Evolutionary conservation across 73 alveolate species (phyloP).

Genomic region (Paramecium caudatum): DNA sequence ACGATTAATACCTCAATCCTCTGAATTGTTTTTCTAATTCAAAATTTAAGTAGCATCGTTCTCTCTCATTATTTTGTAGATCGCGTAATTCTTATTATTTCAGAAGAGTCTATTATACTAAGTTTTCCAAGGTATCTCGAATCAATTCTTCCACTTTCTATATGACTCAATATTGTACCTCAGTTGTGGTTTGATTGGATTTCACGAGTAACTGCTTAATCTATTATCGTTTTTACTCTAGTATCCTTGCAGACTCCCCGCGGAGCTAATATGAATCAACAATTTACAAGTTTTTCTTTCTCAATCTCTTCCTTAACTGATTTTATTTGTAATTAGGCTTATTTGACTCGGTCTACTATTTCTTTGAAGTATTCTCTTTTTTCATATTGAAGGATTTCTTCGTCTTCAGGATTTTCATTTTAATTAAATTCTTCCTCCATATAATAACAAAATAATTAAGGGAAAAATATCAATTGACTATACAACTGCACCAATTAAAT

Average conservation of each 20-base stretch:
- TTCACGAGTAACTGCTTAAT: not conserved
- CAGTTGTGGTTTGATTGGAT: slow-evolving; percentile 16
- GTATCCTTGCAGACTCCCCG: not conserved
- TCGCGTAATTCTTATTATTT: slow-evolving; percentile 31
- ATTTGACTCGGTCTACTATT: not conserved
- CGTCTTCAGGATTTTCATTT: too few species aligned
- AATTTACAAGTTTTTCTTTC: not conserved
- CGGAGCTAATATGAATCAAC: slow-evolving; percentile 6
- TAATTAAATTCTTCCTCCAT: not conserved
- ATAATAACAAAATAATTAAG: too few species aligned
- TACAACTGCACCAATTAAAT: too few species aligned
- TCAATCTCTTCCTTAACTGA: not conserved
- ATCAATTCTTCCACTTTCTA: slow-evolving; percentile 36
- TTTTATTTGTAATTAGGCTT: not conserved
- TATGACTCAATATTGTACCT: not conserved
- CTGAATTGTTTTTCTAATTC: slow-evolving; percentile 53
- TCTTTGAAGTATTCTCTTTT: not conserved
- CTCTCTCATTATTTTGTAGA: not conserved
- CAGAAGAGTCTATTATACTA: not conserved
- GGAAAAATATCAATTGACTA: too few species aligned
- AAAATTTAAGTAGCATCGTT: slow-evolving; percentile 19
- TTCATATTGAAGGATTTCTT: too few species aligned
- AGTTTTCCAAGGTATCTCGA: slow-evolving; percentile 10
- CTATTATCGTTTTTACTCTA: not conserved
- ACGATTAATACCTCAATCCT: slow-evolving; percentile 17